phyloP scores from a whole-genome alignment of 192 early-diverging fungal species.

The Coemansia sp. region DNA sequence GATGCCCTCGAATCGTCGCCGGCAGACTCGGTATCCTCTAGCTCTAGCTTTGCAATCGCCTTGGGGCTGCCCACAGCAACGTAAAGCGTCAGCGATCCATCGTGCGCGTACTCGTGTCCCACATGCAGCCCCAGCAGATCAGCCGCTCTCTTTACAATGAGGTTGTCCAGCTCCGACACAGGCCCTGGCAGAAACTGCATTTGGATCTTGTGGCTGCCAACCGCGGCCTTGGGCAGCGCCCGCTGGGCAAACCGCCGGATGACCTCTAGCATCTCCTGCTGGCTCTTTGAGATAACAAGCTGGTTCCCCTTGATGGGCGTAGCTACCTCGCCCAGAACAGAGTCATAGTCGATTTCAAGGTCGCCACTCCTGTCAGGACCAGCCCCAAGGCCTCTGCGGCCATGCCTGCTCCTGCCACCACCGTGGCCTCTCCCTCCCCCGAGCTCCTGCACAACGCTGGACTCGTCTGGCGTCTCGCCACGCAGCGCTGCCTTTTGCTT shows the following conservation, averaged over 20 bases:
- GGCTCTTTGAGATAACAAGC: constrained; percentile 43
- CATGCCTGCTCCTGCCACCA: not conserved
- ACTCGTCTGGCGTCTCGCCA: constrained; percentile 29
- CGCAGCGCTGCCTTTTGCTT: constrained; percentile 45
- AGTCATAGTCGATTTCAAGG: constrained; percentile 22
- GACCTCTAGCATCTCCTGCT: constrained; percentile 33
- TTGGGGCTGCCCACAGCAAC: constrained; percentile 38
- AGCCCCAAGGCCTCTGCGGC: not conserved
- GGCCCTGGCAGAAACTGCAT: constrained; percentile 44
- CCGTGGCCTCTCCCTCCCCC: not conserved
- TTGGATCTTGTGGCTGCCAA: constrained; percentile 33
- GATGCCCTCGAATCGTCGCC: constrained; percentile 15
- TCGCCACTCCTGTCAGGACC: not conserved
- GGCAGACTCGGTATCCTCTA: constrained; percentile 35
- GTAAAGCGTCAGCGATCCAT: constrained; percentile 44
- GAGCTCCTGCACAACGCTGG: constrained; percentile 15
- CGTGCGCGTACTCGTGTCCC: constrained; percentile 44
- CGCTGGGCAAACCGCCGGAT: constrained; percentile 46
- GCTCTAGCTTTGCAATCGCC: constrained; percentile 48
- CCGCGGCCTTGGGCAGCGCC: constrained; percentile 39
- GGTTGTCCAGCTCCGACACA: constrained; percentile 34
- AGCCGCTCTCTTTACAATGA: constrained; percentile 36
- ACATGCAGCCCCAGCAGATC: constrained; percentile 42
- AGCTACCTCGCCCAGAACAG: constrained; percentile 35
- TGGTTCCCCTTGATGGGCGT: constrained; percentile 35